These are phyloP conservation scores for Lentinula raphanica DNA, from an alignment of 768 basidiomycete genomes.

Conservation along the genomic window DNA sequence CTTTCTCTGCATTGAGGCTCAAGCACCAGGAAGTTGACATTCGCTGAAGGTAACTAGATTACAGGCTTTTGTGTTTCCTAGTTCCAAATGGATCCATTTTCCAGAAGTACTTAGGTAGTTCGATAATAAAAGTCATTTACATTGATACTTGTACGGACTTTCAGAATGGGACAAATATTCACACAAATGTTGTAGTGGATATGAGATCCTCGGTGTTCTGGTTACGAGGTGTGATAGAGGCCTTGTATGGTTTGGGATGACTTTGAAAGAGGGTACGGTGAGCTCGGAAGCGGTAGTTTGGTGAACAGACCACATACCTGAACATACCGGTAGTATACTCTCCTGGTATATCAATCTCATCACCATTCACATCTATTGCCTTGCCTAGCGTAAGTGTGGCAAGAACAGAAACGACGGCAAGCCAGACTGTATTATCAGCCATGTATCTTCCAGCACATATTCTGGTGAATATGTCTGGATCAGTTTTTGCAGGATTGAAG, in stretches of 20 bases:
- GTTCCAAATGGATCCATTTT: too few relatives aligned
- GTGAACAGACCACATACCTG: not conserved
- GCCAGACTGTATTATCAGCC: conserved; percentile 27
- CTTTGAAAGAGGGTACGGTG: not conserved
- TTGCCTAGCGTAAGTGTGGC: conserved; percentile 25
- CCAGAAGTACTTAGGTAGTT: too few relatives aligned
- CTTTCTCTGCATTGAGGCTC: too few relatives aligned
- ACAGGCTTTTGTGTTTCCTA: too few relatives aligned
- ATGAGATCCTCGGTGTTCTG: not conserved
- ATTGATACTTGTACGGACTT: too few relatives aligned
- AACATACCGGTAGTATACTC: not conserved
- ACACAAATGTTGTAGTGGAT: not conserved
- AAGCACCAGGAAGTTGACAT: too few relatives aligned
- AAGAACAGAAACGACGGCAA: conserved; percentile 25
- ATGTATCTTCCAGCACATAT: conserved; percentile 32
- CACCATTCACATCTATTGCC: conserved; percentile 16
- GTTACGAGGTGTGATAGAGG: not conserved
- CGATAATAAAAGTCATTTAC: too few relatives aligned
- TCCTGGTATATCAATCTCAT: not conserved
- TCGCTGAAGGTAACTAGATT: too few relatives aligned
- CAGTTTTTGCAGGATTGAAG: too few relatives aligned
- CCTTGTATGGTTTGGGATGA: not conserved
- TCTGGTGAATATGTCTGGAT: too few relatives aligned
- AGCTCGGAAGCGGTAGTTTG: not conserved
- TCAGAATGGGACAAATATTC: too few relatives aligned